Evolutionary conservation across 2,329 filamentous ascomycete genomes (phyloP), one percentile per base, ranked within the genome.

Genomic region (Colletotrichum chrysophilum): DNA sequence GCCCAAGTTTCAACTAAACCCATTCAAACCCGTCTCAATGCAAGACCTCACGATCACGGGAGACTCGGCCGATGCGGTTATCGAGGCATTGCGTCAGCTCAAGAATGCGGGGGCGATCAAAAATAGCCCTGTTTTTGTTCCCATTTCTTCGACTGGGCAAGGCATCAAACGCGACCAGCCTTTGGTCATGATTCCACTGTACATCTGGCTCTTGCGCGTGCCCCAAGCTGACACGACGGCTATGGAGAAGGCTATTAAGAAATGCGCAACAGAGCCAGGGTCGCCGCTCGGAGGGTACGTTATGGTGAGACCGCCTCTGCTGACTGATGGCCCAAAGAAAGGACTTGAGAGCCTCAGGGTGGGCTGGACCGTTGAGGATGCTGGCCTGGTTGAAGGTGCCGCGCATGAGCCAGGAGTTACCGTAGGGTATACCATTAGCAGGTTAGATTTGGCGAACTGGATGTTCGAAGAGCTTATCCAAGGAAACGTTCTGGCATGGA

Each of bases 1-100:
- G 14, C 66, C 66, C 7, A 65, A 60, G 14, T 66, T 36, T 26
- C 72, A 70, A 34, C 21, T 66, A 21, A 75, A 75, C 30, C 72
- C 72, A 24, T 16, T 75, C 24, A 48, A 60, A n/a, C 72, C 72
- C 6, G 61, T 75, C 10, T 61, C 66, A 4, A 70, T 75, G 66
- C 34, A 64, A 26, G 72, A 75, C 21, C 61, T 30, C 7, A 70
- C 72, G 1, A 12, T 75, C 14, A 75, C 64, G 9, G 66, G 66
- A 16, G 66, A 75, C 52, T 65, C 72, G 1, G 72, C 72, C 6
- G 9, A 10, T 7, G 21, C 65, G 7, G 8, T 52, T 28, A n/a
- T 67, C 4, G 48, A 65, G 4, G 67, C 61, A 4, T 36, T 71
- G 6, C 52, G 7, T 14, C 52, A 66, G 12, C 67, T 71, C 52